Percentiles rank a stretch among this genome's conserved stretches.
Conservation (phyloP, 306 rosid species). For the Glycine tomentella region DNA sequence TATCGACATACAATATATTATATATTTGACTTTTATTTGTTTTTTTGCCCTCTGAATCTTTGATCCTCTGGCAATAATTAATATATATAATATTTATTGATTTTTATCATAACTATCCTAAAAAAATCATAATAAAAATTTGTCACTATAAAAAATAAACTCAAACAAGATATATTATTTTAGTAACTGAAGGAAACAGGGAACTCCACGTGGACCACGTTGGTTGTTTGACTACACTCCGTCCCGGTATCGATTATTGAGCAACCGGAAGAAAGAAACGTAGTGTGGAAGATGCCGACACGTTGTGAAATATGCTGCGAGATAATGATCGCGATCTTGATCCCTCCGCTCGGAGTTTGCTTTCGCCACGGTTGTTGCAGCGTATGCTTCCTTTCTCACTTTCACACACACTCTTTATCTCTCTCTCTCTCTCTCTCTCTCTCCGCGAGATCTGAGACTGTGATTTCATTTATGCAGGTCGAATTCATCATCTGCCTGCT, state of each 20-base stretch:
- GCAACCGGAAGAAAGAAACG: background rate
- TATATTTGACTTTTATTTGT: too few relatives aligned
- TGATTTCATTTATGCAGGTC: slow-evolving; percentile 55
- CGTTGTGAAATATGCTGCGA: slow-evolving; percentile 74
- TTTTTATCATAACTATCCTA: too few relatives aligned
- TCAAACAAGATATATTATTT: background rate
- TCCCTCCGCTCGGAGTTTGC: slow-evolving; percentile 87
- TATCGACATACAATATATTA: too few relatives aligned
- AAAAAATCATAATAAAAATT: too few relatives aligned
- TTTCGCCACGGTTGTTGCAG: slow-evolving; percentile 87
- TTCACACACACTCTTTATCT: background rate
- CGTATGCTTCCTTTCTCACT: slow-evolving; percentile 43
- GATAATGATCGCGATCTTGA: slow-evolving; percentile 67
- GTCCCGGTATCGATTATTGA: background rate
- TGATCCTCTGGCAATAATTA: too few relatives aligned
- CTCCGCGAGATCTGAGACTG: background rate
- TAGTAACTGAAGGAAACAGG: background rate
- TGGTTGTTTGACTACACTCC: background rate
- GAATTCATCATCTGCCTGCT: slow-evolving; percentile 90
- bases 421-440: background rate
- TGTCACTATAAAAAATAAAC: background rate
- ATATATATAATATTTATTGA: too few relatives aligned
- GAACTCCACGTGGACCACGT: background rate
- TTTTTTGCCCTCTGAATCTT: too few relatives aligned
- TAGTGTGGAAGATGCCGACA: slow-evolving; percentile 60